Percentiles rank a stretch among this genome's conserved stretches.
Conservation (phyloP, 73 alveolate genomes). For the Tetrahymena borealis region DNA sequence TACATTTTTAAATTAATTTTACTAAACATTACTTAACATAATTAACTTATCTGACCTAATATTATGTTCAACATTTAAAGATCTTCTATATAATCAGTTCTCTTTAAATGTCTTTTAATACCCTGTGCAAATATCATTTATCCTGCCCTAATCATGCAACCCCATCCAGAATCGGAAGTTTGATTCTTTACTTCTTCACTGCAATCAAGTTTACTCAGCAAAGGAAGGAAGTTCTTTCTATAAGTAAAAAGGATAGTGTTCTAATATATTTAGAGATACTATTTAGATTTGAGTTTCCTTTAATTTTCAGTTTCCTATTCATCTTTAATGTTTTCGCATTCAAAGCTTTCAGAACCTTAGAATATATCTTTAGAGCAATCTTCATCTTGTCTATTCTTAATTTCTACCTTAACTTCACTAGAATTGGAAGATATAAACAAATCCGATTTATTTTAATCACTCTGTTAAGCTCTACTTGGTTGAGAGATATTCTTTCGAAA, state of each 20-base stretch:
- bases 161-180: slow-evolving; percentile 71
- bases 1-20: not conserved
- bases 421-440: not conserved
- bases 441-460: not conserved
- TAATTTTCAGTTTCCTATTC: not conserved
- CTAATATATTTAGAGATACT: not conserved
- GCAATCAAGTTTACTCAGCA: not conserved
- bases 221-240: slow-evolving; percentile 24
- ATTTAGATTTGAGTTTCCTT: not conserved
- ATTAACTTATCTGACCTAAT: not conserved
- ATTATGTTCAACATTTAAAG: not conserved
- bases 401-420: not conserved
- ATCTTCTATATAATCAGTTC: not conserved
- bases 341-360: not conserved
- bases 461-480: not conserved
- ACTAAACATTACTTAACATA: not conserved
- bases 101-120: slow-evolving; percentile 23
- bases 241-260: slow-evolving; percentile 44
- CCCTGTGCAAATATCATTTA: slow-evolving; percentile 61
- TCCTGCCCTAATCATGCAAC: slow-evolving; percentile 58
- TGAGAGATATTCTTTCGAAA: not conserved
- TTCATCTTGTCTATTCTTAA: not conserved
- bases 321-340: not conserved
- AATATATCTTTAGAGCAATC: not conserved
- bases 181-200: not conserved